These are phyloP conservation scores for Lipomyces mesembrius DNA, from an alignment of 805 yeast genomes.

Conservation along the genomic window DNA sequence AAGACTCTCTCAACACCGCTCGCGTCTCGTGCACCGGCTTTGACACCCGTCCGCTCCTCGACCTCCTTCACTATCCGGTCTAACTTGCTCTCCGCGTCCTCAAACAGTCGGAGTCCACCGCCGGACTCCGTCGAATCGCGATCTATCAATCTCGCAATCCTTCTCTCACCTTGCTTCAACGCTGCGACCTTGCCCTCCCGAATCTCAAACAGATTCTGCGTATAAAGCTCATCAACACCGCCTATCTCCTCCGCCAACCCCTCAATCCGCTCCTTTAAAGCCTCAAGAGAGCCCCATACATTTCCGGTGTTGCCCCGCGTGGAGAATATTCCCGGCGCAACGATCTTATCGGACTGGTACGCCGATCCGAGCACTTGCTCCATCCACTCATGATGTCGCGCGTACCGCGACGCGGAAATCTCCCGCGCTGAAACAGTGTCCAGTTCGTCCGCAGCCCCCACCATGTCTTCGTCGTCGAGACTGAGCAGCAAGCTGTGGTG, in stretches of 20 bases:
- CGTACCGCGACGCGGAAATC: conserved; percentile 50
- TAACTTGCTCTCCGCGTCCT: not conserved
- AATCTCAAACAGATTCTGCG: conserved; percentile 18
- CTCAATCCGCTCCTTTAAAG: conserved; percentile 23
- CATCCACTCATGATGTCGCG: conserved; percentile 53
- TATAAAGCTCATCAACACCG: conserved; percentile 27
- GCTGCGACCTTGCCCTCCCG: conserved; percentile 11
- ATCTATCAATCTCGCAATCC: conserved; percentile 2
- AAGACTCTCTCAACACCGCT: not conserved
- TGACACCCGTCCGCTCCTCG: not conserved
- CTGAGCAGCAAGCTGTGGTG: conserved; percentile 26
- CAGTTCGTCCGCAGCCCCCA: conserved; percentile 43
- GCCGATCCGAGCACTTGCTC: conserved; percentile 50
- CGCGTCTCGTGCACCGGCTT: not conserved
- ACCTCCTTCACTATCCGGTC: not conserved
- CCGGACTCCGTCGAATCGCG: conserved; percentile 1
- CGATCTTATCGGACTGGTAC: conserved; percentile 25
- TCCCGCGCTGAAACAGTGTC: conserved; percentile 50
- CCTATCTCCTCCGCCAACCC: conserved; percentile 18
- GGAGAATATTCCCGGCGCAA: conserved; percentile 28
- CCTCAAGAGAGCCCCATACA: conserved; percentile 30
- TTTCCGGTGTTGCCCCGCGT: conserved; percentile 10
- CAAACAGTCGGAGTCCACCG: not conserved
- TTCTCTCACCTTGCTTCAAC: conserved; percentile 3
- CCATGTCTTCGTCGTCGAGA: conserved; percentile 33